These are phyloP conservation scores for Planoprotostelium fungivorum DNA, from an alignment of 78 protist species.

Conservation along the genomic window DNA sequence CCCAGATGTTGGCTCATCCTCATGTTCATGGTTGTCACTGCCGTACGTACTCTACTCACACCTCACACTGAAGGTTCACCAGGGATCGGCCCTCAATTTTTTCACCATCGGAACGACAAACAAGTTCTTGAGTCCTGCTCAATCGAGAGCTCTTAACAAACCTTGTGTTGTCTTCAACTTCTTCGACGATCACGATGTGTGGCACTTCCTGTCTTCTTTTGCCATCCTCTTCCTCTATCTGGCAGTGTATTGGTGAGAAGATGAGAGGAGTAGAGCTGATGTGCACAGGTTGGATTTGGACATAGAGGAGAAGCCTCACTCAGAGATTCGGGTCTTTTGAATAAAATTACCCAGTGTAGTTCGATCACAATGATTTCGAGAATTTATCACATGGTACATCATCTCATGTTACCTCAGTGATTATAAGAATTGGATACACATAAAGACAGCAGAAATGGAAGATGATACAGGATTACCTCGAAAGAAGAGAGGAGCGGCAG, in stretches of 20 bases:
- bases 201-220: slow-evolving; percentile 10
- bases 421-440: no score
- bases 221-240: not conserved
- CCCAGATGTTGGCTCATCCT: slow-evolving; percentile 3
- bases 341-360: no score
- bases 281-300: not conserved
- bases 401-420: no score
- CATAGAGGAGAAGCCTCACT: not conserved
- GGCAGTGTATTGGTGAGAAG: not conserved
- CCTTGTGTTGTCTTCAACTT: not conserved
- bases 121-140: not conserved
- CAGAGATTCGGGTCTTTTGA: slow-evolving; percentile 5
- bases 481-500: no score
- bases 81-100: slow-evolving; percentile 3
- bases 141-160: not conserved
- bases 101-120: not conserved
- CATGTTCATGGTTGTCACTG: not conserved
- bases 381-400: no score
- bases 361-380: no score
- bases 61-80: not conserved
- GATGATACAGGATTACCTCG: no score
- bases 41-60: not conserved
- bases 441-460: no score
- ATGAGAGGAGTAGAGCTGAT: not conserved
- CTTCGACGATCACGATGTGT: slow-evolving; percentile 10